Evolutionary conservation across 1,284 basidiomycete genomes (phyloP), one percentile per base, ranked within the genome.

Genomic region (Tremellales sp.): DNA sequence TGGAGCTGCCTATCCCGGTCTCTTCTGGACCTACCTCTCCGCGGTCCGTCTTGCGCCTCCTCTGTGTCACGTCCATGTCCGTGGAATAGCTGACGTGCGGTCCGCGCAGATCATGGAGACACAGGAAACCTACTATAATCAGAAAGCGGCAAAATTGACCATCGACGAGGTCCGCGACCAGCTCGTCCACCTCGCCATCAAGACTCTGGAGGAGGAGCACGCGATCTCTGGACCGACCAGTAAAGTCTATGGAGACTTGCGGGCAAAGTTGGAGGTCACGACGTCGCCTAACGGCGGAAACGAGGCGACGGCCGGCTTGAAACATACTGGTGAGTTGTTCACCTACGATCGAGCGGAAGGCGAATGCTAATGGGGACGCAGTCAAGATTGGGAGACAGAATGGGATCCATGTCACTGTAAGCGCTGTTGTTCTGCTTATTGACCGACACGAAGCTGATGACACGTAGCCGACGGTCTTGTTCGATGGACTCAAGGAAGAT

Each of bases 361-460:
- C 10, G 32, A 44, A 18, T 18, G 41, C 45, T 54, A 49, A 52
- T 27, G 13, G 5, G 32, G 21, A n/a, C 35, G 31, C 58, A 72
- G 68, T 91, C 75, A 94, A 94, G 74, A 84, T 86, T 66, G 83
- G 87, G 5, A 78, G 92, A 53, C 92, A 95, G 76, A 95, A 95
- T 57, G 78, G 87, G 5, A 83, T 95, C 43, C 92, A 95, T 60
- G 88, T 94, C 42, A 93, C 90, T 1, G 67, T 70, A 18, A 48
- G 67, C 56, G 2, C 4, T n/a, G 21, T 24, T 16, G 14, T 3
- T n/a, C 14, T 29, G 9, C 13, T 12, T 32, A 16, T 24, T 26
- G 12, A 26, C 29, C 28, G 25, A 18, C n/a, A 26, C 27, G 28
- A 14, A 10, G 28, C 27, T 43, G 10, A 44, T 40, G 27, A 16